Percentiles rank a stretch among this genome's conserved stretches.
Evolutionary conservation across 2,329 filamentous ascomycete genomes (phyloP).

Genomic region (Hirsutella rhossiliensis): DNA sequence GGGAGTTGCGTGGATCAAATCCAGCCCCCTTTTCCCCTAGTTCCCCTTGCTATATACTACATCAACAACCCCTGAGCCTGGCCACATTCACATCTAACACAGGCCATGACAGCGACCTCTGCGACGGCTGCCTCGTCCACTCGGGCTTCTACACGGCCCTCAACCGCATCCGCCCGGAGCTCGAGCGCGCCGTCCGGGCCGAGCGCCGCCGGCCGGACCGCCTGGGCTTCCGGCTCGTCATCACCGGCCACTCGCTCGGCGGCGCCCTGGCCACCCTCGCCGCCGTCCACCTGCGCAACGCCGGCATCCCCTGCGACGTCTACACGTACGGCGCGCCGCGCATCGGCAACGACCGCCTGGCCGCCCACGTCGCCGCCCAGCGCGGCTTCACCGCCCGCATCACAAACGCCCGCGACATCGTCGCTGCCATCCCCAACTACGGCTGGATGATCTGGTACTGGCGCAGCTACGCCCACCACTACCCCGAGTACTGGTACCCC

Average conservation of each 20-base stretch:
- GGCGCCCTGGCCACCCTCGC: slow-evolving; percentile 51
- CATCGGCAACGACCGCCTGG: slow-evolving; percentile 38
- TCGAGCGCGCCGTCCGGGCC: slow-evolving; percentile 28
- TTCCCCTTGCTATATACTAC: too few relatives aligned
- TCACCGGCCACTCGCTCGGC: slow-evolving; percentile 58
- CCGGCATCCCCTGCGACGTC: slow-evolving; percentile 35
- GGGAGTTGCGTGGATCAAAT: too few relatives aligned
- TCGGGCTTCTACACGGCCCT: slow-evolving; percentile 46
- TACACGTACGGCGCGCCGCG: slow-evolving; percentile 59
- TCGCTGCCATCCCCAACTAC: slow-evolving; percentile 49
- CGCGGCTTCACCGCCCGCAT: slow-evolving; percentile 44
- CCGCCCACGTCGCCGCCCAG: slow-evolving; percentile 38
- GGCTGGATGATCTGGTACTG: slow-evolving; percentile 25
- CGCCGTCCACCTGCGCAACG: slow-evolving; percentile 39
- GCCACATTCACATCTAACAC: neutral
- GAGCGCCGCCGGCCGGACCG: slow-evolving; percentile 26
- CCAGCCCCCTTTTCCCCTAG: slow-evolving; percentile 13
- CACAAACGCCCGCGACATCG: slow-evolving; percentile 54
- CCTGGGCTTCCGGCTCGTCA: slow-evolving; percentile 33
- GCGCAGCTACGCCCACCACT: slow-evolving; percentile 44
- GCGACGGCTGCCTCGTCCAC: slow-evolving; percentile 36
- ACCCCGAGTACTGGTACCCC: slow-evolving; percentile 51
- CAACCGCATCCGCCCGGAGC: slow-evolving; percentile 32
- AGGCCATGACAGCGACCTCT: slow-evolving; percentile 14
- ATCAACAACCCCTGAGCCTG: too few relatives aligned